Percentiles rank a stretch among this genome's conserved stretches.
These are phyloP conservation scores for Purpureocillium lavendulum DNA, from an alignment of 2,329 filamentous ascomycete species.

Conservation along the genomic window DNA sequence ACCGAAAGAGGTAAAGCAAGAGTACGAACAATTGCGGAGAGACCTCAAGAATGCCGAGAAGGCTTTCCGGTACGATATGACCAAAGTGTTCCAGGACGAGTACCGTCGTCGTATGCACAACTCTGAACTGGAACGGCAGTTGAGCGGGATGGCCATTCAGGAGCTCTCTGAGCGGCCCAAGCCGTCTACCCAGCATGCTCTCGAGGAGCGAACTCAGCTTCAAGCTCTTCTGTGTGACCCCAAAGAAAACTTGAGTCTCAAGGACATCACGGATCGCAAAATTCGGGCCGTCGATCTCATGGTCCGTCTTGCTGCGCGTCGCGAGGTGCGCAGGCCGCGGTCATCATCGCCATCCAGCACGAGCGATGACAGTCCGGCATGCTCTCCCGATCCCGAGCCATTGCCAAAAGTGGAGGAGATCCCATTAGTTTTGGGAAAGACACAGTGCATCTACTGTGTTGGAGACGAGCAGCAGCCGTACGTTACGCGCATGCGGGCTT, in stretches of 20 bases:
- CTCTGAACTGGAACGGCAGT: background rate
- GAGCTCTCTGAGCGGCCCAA: background rate
- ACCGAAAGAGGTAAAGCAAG: background rate
- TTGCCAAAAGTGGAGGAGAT: conserved; percentile 1
- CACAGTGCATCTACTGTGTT: conserved; percentile 6
- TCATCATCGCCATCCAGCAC: background rate
- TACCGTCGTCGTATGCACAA: background rate
- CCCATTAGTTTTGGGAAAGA: conserved; percentile 3
- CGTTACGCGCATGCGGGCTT: conserved; percentile 1
- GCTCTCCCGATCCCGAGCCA: background rate
- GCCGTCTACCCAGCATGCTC: background rate
- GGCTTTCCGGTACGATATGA: background rate
- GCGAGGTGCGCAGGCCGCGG: conserved; percentile 4
- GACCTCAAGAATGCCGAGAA: background rate
- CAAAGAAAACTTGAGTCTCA: background rate
- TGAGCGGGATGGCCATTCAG: background rate
- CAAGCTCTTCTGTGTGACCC: background rate
- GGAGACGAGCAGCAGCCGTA: conserved; percentile 4
- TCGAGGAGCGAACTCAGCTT: background rate
- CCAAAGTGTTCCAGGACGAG: background rate
- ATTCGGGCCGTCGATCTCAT: conserved; percentile 4
- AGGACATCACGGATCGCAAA: background rate
- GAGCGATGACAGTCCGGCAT: background rate
- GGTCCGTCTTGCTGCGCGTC: conserved; percentile 5
- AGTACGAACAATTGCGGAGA: background rate